Percentiles rank a stretch among this genome's conserved stretches.
These are phyloP conservation scores for Xylaria cubensis DNA, from an alignment of 495 filamentous ascomycete genomes.

Conservation along the genomic window DNA sequence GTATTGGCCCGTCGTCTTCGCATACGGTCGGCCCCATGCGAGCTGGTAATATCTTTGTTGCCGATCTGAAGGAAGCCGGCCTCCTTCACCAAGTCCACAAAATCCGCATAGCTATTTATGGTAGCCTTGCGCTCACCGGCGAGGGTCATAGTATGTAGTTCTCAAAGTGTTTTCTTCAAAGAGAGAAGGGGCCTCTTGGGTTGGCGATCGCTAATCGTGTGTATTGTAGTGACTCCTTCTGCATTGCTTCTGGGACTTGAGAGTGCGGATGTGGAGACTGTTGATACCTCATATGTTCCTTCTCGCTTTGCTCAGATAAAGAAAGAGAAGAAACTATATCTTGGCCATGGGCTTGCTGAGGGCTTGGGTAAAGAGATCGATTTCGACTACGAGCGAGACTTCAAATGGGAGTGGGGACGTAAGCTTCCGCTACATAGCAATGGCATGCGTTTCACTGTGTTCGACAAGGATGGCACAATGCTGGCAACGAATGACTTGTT, in stretches of 20 bases:
- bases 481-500: slow-evolving; percentile 48
- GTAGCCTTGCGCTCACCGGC: slow-evolving; percentile 46
- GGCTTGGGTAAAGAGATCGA: slow-evolving; percentile 43
- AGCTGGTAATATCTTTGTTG: slow-evolving; percentile 45
- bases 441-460: slow-evolving; percentile 47
- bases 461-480: slow-evolving; percentile 44
- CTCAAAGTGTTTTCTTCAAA: background rate
- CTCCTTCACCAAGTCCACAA: slow-evolving; percentile 42
- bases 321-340: slow-evolving; percentile 41
- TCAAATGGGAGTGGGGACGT: slow-evolving; percentile 46
- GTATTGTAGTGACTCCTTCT: slow-evolving; percentile 40
- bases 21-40: slow-evolving; percentile 48
- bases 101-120: slow-evolving; percentile 46
- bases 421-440: slow-evolving; percentile 47
- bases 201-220: slow-evolving; percentile 17
- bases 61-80: slow-evolving; percentile 41
- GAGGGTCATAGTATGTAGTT: slow-evolving; percentile 41
- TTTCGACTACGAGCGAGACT: slow-evolving; percentile 45
- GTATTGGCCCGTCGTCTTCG: slow-evolving; percentile 47
- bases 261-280: slow-evolving; percentile 42
- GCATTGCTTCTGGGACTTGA: slow-evolving; percentile 45
- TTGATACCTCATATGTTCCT: slow-evolving; percentile 46
- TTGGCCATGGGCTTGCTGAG: slow-evolving; percentile 39
- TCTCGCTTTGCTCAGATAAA: slow-evolving; percentile 43
- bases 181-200: background rate